Conservation (phyloP, 257 asterid genomes). For the Fraxinus quadrangulata region DNA sequence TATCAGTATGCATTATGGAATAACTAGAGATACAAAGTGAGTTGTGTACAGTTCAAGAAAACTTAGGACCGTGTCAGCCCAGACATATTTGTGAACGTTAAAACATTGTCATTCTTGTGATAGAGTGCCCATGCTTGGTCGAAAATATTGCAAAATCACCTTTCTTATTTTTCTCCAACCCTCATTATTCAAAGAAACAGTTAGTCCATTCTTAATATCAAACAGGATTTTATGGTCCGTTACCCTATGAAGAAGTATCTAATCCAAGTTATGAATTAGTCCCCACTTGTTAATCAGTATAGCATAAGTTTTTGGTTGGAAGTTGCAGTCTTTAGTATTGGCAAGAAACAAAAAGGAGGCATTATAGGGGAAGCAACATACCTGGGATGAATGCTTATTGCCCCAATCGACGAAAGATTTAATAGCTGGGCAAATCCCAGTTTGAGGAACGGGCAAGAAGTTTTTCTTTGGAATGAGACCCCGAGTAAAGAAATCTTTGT, state of each 20-base stretch:
- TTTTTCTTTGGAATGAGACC: slow-evolving; percentile 52
- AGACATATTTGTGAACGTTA: not conserved
- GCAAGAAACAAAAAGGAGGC: not conserved
- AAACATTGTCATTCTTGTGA: not conserved
- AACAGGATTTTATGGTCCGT: no score
- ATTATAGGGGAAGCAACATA: not conserved
- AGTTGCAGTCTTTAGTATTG: not conserved
- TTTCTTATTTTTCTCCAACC: not conserved
- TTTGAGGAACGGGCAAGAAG: slow-evolving; percentile 43
- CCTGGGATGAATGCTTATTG: slow-evolving; percentile 49
- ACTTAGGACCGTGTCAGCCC: not conserved
- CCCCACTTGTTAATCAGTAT: not conserved
- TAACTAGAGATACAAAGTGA: not conserved
- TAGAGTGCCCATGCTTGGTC: not conserved
- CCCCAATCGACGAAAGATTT: slow-evolving; percentile 71
- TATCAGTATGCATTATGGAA: not conserved
- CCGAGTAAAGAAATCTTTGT: slow-evolving; percentile 65
- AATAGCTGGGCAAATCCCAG: slow-evolving; percentile 49
- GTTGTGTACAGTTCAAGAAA: not conserved
- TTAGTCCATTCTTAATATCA: not conserved
- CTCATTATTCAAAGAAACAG: not conserved
- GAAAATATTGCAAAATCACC: not conserved
- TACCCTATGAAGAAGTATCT: not conserved
- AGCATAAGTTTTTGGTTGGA: not conserved
- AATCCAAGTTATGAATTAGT: not conserved